phyloP scores from a whole-genome alignment of 805 yeast species.

The Blastobotrys attinorum region DNA sequence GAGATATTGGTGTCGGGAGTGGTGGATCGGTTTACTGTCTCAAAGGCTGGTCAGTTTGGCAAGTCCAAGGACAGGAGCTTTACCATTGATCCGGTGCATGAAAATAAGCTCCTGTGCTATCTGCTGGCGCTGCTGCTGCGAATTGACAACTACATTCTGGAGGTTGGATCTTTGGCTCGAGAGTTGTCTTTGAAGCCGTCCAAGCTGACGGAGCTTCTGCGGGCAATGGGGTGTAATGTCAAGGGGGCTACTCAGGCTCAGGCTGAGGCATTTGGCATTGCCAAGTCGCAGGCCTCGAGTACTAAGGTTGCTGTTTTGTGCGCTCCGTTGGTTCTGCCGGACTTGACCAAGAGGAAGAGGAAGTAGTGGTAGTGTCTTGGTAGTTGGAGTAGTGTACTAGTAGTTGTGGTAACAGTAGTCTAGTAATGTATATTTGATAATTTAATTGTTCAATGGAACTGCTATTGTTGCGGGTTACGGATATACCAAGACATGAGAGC shows the following conservation, averaged over 20 bases:
- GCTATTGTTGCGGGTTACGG: no score
- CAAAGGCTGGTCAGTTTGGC: slow-evolving; percentile 52
- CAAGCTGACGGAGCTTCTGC: slow-evolving; percentile 57
- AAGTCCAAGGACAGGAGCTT: slow-evolving; percentile 70
- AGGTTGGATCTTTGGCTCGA: slow-evolving; percentile 72
- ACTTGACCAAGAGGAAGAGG: slow-evolving; percentile 51
- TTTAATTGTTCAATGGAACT: no score
- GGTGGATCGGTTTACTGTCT: slow-evolving; percentile 61
- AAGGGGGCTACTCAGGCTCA: slow-evolving; percentile 50
- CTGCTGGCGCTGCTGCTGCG: slow-evolving; percentile 66
- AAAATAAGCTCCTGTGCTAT: slow-evolving; percentile 78
- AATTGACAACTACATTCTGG: slow-evolving; percentile 66
- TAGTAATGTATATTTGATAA: no score
- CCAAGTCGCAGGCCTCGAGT: slow-evolving; percentile 33
- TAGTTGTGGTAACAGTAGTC: no score
- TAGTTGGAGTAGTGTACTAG: no score
- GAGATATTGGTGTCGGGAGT: slow-evolving; percentile 65
- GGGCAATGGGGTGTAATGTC: slow-evolving; percentile 73
- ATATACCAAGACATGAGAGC: no score
- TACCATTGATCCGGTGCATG: slow-evolving; percentile 77
- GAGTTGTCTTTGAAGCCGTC: slow-evolving; percentile 79
- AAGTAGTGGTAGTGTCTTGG: slow-evolving; percentile 3
- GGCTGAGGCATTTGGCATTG: slow-evolving; percentile 30
- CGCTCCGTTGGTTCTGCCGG: slow-evolving; percentile 88
- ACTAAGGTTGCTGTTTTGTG: slow-evolving; percentile 76